Evolutionary conservation across 1,139 yeast species (phyloP), one percentile per base, ranked within the genome.

Genomic region (Saccharomycopsis hybrid): DNA sequence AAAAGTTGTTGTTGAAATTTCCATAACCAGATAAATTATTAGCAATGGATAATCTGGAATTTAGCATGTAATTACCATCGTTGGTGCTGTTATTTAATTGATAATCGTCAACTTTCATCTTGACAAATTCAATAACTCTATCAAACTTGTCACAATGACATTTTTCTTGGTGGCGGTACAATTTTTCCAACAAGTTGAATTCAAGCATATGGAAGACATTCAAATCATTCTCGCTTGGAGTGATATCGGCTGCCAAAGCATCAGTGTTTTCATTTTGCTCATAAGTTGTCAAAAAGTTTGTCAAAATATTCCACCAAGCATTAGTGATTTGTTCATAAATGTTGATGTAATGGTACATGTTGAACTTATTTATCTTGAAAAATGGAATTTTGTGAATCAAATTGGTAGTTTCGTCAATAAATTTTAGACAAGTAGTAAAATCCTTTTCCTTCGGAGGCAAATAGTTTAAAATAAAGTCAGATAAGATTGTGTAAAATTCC

Each of bases 401-500:
- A 38, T 59, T 60, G 2, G 78, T 73, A 47, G 68, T 61, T 5
- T 37, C 50, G 46, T 62, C 62, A 46, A 74, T 64, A 50, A 73
- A 71, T 29, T 58, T 59, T 48, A 74, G 60, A 4, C 76, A 68
- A 44, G 63, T 64, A 9, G 61, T 46, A 27, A 66, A 61, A 54
- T 66, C 66, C n/a, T 58, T 52, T 53, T 72, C 76, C 43, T 65
- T 63, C 2, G 78, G 78, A 13, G 78, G 79, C 53, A 74, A 65
- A 56, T 68, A 69, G 56, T 65, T 71, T 50, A 74, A 67, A n/a
- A 73, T 72, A 56, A 72, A 73, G 57, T 74, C 79, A 45, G 75
- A 70, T 37, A 74, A 60, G 54, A 74, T 70, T 54, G 66, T 65
- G 51, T 74, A 66, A 54, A 74, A 73, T 56, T 74, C 78, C 50